A percentile compares a stretch with the other conserved stretches of the same genome.
phyloP scores from a whole-genome alignment of 2,329 filamentous ascomycete genomes.

The Talaromyces sp. region DNA sequence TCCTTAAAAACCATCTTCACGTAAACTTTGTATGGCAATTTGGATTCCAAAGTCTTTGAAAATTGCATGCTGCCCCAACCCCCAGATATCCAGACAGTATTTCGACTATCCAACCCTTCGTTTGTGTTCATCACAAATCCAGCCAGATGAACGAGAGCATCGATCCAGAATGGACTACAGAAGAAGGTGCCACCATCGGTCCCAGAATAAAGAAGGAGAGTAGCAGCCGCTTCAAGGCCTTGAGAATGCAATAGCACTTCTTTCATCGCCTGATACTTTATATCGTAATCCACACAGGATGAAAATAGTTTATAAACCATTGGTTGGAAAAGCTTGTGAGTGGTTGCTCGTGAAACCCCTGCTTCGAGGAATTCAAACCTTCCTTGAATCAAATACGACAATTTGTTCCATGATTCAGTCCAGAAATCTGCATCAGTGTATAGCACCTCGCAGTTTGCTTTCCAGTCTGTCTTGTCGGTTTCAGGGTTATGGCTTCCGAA shows the following conservation, averaged over 20 bases:
- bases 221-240: constrained; percentile 25
- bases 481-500: background rate
- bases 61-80: background rate
- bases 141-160: constrained; percentile 12
- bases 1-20: constrained; percentile 11
- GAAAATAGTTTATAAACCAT: constrained; percentile 32
- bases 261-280: constrained; percentile 28
- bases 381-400: constrained; percentile 12
- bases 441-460: background rate
- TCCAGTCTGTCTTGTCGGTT: constrained; percentile 14
- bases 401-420: constrained; percentile 10
- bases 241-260: constrained; percentile 28
- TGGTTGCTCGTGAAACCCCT: constrained; percentile 1
- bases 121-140: constrained; percentile 16
- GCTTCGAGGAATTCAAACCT: constrained; percentile 14
- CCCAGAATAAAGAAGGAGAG: background rate
- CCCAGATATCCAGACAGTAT: background rate
- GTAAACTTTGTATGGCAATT: background rate
- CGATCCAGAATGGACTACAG: constrained; percentile 13
- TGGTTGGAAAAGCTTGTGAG: constrained; percentile 7
- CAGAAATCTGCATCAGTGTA: background rate
- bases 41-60: background rate
- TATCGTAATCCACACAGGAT: constrained; percentile 26
- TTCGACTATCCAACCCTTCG: constrained; percentile 1
- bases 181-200: constrained; percentile 6